Conservation (phyloP, 2,329 filamentous ascomycete species). For the Rhynchosporium secalis region DNA sequence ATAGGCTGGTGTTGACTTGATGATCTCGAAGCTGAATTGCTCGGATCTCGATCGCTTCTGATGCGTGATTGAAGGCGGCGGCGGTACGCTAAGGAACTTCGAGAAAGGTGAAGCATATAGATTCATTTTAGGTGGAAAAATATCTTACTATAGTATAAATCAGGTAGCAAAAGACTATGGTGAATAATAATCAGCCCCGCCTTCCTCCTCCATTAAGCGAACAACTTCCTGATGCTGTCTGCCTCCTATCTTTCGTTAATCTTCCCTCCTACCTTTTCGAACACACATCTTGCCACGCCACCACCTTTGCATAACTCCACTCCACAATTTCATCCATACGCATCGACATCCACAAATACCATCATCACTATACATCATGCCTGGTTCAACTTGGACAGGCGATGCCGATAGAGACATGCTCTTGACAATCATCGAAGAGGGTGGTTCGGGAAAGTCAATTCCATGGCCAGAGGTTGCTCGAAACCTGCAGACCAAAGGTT, state of each 20-base stretch:
- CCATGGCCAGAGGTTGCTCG: constrained; percentile 32
- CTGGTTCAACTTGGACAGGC: constrained; percentile 33
- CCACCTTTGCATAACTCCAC: constrained; percentile 1
- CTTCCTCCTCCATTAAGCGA: background rate
- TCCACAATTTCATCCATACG: background rate
- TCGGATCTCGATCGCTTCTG: background rate
- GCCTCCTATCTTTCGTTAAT: constrained; percentile 8
- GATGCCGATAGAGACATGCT: constrained; percentile 37
- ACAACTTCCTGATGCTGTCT: constrained; percentile 9
- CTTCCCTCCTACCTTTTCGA: background rate
- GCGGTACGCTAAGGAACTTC: background rate
- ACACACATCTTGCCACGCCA: background rate
- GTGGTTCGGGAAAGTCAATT: constrained; percentile 28
- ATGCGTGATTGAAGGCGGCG: background rate
- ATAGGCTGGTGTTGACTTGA: constrained; percentile 8
- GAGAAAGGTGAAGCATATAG: background rate
- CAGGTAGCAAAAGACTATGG: background rate
- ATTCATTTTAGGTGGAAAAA: too few species aligned
- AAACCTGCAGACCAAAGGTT: constrained; percentile 29
- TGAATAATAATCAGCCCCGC: background rate
- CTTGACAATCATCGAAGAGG: constrained; percentile 35
- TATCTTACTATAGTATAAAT: background rate
- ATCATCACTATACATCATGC: constrained; percentile 21
- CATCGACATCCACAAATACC: constrained; percentile 3
- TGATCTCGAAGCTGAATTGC: background rate